These are phyloP conservation scores for Rhizopus arrhizus DNA, from an alignment of 371 early-diverging fungal species.

Conservation along the genomic window DNA sequence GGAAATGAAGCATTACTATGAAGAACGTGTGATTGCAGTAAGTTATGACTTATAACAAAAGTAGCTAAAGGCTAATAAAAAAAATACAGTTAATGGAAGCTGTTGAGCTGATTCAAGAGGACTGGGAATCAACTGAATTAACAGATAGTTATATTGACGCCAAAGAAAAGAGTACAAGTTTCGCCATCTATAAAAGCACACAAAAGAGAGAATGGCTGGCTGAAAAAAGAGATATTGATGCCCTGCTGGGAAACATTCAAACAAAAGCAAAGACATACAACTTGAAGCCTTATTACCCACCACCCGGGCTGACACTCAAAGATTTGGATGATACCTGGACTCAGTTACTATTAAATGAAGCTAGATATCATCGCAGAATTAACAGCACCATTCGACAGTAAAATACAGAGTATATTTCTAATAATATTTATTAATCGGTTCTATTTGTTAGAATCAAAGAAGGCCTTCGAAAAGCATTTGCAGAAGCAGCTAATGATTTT, in stretches of 20 bases:
- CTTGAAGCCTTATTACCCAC: constrained; percentile 81
- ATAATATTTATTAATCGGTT: neutral
- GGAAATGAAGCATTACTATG: constrained; percentile 92
- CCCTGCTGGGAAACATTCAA: constrained; percentile 89
- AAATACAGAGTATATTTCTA: constrained; percentile 10
- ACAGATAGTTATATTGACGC: constrained; percentile 76
- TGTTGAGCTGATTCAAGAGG: constrained; percentile 59
- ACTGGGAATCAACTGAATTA: constrained; percentile 70
- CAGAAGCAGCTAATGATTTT: constrained; percentile 79
- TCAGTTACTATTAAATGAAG: constrained; percentile 72
- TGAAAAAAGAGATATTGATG: constrained; percentile 87
- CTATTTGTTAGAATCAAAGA: constrained; percentile 70
- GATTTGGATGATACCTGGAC: constrained; percentile 84
- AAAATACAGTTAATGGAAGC: constrained; percentile 59
- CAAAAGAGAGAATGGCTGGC: constrained; percentile 86
- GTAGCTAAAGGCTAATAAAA: neutral
- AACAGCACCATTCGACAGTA: constrained; percentile 83
- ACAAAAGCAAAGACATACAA: constrained; percentile 95
- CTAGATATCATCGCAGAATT: constrained; percentile 73
- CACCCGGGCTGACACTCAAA: constrained; percentile 69
- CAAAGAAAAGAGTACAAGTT: constrained; percentile 70
- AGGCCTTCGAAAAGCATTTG: constrained; percentile 69
- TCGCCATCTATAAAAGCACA: constrained; percentile 81
- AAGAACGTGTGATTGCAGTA: constrained; percentile 68
- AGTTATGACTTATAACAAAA: constrained; percentile 2